Evolutionary conservation across 2,329 filamentous ascomycete species (phyloP), one percentile per base, ranked within the genome.

Genomic region (Fusarium austroafricanum): DNA sequence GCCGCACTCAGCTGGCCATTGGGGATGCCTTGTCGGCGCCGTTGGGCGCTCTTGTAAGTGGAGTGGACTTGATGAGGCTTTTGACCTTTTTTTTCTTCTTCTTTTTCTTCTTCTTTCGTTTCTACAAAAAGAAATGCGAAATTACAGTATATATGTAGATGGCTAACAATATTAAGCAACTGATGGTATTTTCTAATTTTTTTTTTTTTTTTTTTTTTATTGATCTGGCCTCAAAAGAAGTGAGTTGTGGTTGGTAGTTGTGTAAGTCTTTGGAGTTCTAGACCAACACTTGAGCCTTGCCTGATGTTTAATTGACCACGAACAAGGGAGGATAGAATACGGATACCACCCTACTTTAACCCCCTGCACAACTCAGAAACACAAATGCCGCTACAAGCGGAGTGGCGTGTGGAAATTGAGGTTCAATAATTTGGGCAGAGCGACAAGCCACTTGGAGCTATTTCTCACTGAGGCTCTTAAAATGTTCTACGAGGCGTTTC

Each of bases 1-100:
- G 71, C 71, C 71, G 71, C 71, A 73, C 55, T 55, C 51, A 40
- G 53, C 46, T 61, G 17, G 45, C 59, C 59, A 63, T 51, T 72
- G 35, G 47, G 40, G 43, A 45, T 55, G 50, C 55, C 39, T 58
- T 9, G 42, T 37, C 60, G 54, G 40, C 53, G 23, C 54, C 49
- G 56, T 61, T 43, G 64, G 70, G 56, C 60, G 57, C 35, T 55
- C 33, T 44, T 11, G 50, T 37, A 29, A 43, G 70, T 64, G 68
- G 55, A 67, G 53, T 44, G 17, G 29, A 9, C 40, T 40, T 28
- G 35, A 40, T 29, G 62, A 39, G 66, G 49, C 46, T 55, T 45
- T 33, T 31, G 21, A 63, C 10, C 21, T 31, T 29, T n/a, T 26
- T 39, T n/a, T n/a, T n/a, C n/a, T n/a, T n/a, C n/a, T n/a, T n/a